phyloP scores from a whole-genome alignment of 148 eudicot species.

The Pharnaceum exiguum region DNA sequence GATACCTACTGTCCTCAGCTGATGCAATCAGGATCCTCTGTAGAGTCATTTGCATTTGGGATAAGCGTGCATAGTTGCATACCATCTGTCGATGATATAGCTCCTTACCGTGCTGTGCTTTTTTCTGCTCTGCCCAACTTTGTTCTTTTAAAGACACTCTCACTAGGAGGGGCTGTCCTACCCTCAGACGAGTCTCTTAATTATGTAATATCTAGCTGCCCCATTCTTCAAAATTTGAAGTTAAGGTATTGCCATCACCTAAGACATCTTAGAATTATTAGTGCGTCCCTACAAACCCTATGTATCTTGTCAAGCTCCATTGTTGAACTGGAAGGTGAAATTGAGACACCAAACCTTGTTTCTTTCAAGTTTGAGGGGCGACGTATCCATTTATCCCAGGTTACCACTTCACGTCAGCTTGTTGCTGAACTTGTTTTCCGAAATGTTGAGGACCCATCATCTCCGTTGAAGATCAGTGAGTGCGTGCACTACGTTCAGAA shows the following conservation, averaged over 20 bases:
- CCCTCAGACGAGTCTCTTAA: constrained; percentile 4
- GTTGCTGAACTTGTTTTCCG: not conserved
- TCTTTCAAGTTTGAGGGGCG: constrained; percentile 6
- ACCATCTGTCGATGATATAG: not conserved
- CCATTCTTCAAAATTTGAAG: not conserved
- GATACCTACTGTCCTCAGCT: not conserved
- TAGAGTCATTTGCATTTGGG: not conserved
- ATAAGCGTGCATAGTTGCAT: not conserved
- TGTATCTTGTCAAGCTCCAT: not conserved
- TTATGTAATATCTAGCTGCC: not conserved
- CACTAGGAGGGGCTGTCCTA: not conserved
- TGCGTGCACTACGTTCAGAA: not conserved
- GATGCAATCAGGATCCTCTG: not conserved
- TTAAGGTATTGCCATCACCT: not conserved
- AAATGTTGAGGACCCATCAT: not conserved
- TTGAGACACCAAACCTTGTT: not conserved
- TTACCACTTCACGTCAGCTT: not conserved
- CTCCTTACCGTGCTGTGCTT: not conserved
- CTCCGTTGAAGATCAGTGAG: not conserved
- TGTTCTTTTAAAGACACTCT: constrained; percentile 1
- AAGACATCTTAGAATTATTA: not conserved
- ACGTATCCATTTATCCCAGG: not conserved
- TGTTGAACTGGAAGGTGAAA: not conserved
- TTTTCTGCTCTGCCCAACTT: not conserved
- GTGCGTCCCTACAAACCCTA: not conserved